Evolutionary conservation across 352 stramenopile genomes (phyloP), one percentile per base, ranked within the genome.

Genomic region (Thraustochytrium striatum): DNA sequence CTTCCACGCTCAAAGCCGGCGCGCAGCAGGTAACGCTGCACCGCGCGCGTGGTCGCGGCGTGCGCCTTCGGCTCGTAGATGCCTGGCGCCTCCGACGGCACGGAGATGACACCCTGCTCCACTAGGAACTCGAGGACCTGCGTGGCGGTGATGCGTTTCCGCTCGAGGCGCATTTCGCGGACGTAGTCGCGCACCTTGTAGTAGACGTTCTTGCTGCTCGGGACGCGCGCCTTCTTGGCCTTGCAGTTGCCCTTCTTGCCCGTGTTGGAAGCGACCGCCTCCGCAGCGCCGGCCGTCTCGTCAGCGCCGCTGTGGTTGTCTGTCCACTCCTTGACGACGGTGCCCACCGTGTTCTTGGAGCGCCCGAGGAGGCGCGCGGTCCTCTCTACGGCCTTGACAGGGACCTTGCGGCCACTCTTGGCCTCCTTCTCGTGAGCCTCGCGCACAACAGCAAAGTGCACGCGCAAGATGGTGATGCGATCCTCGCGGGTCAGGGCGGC

Each of bases 251-350:
- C 59, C 0, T 21, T 55, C 25, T 55, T 55, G 16, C 47, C 47
- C 25, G 16, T 16, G n/a, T n/a, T n/a, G n/a, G n/a, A n/a, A n/a
- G n/a, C n/a, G n/a, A n/a, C n/a, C 38, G 58, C 9, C 11, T 21
- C 59, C n/a, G 28, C n/a, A 70, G 5, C 11, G 43, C 32, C 11
- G 11, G 28, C 38, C 32, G 59, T 19, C 25, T 50, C 25, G 3
- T 7, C 21, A 36, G 11, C 7, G 21, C 43, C 32, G 11, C n/a
- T 38, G 32, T 25, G n/a, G 13, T 50, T 7, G 2, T 53, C 33
- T 36, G 38, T 53, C 59, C 59, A 70, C 11, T 52, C 38, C 59
- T 70, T 70, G 0, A 70, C 36, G n/a, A 70, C 5, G 7, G n/a
- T 41, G 30, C 5, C 43, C 5, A 70, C n/a, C 7, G 59, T 70